A percentile compares a stretch with the other conserved stretches of the same genome.
phyloP scores from a whole-genome alignment of 2,329 filamentous ascomycete genomes.

The Ceratocystis ficicola region DNA sequence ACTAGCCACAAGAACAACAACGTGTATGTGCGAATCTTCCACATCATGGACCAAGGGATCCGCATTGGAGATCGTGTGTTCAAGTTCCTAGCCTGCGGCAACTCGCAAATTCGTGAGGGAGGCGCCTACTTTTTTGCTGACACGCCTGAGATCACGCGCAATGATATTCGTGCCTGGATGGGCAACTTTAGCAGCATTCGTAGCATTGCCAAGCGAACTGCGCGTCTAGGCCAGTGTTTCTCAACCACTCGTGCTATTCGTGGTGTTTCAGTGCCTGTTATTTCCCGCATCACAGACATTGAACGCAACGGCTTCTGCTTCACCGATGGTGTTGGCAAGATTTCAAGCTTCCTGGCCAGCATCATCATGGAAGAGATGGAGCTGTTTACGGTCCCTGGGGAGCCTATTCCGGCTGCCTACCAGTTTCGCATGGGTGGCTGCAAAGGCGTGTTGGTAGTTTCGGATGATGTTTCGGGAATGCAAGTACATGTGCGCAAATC shows the following conservation, averaged over 20 bases:
- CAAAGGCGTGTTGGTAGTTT: constrained; percentile 76
- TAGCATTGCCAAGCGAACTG: constrained; percentile 78
- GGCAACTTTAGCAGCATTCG: constrained; percentile 71
- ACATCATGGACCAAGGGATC: constrained; percentile 66
- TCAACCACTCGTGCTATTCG: constrained; percentile 74
- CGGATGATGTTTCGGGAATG: constrained; percentile 51
- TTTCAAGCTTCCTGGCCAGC: constrained; percentile 65
- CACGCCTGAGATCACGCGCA: constrained; percentile 52
- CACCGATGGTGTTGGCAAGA: constrained; percentile 85
- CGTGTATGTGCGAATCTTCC: constrained; percentile 60
- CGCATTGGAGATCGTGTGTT: constrained; percentile 69
- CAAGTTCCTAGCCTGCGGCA: constrained; percentile 86
- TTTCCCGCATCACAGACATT: constrained; percentile 57
- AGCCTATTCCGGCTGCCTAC: constrained; percentile 58
- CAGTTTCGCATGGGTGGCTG: constrained; percentile 88
- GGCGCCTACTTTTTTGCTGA: constrained; percentile 88
- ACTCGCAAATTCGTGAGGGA: constrained; percentile 85
- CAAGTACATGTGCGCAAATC: constrained; percentile 71
- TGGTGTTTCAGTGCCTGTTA: constrained; percentile 47
- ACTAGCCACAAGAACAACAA: constrained; percentile 50
- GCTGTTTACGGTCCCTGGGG: constrained; percentile 28
- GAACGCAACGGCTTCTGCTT: constrained; percentile 58
- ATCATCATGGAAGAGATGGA: constrained; percentile 61
- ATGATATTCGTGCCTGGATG: constrained; percentile 75
- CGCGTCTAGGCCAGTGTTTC: constrained; percentile 86